Base-by-base conservation (phyloP, 2,329 filamentous ascomycete species). In the Penicillium nordicum region DNA sequence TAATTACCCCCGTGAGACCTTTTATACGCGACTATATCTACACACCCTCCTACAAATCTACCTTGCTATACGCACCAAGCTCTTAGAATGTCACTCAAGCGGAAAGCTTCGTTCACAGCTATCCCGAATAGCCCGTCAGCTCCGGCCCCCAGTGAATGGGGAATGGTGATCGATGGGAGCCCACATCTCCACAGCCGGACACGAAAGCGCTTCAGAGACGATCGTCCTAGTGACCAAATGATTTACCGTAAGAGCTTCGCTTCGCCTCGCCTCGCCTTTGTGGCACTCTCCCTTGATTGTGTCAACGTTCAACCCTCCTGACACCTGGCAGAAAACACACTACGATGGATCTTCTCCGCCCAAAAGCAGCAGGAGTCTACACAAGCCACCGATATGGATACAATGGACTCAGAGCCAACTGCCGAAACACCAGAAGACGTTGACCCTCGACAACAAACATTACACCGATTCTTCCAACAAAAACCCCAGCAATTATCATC, bases 151-250 rank as follows among this genome's bases (percentile, higher is more conserved):
- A 58, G 57, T 40, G 64, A 49, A 65, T 71, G 62, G 68, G 63
- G 29, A 21, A 64, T 69, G 58, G 4, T 25, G 23, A 65, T 70
- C 40, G 71, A 73, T 50, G 64, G 63, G 18, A 69, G 72, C 18
- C 70, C 67, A 64, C 71, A 84, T 62, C 76, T 84, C 43, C 77
- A 81, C 62, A 79, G 78, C 58, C 79, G 84, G 18, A 87, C 84
- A 54, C 76, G 80, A 57, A 87, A 87, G 70, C 73, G 84, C 34
- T 78, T 82, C 61, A 77, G 83, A 57, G 79, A 86, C 67, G 80
- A 82, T 64, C 76, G 84, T 43, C 84, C 84, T 0, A 78, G 83
- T 52, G 82, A 84, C 53, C 72, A 78, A 52, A 69, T 75, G 16
- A 77, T 86, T 54, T 80, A 84, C 67, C 78, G 83, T 85, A 72